Base-by-base conservation (phyloP, 2,329 filamentous ascomycete genomes). In the Phialocephala subalpina region DNA sequence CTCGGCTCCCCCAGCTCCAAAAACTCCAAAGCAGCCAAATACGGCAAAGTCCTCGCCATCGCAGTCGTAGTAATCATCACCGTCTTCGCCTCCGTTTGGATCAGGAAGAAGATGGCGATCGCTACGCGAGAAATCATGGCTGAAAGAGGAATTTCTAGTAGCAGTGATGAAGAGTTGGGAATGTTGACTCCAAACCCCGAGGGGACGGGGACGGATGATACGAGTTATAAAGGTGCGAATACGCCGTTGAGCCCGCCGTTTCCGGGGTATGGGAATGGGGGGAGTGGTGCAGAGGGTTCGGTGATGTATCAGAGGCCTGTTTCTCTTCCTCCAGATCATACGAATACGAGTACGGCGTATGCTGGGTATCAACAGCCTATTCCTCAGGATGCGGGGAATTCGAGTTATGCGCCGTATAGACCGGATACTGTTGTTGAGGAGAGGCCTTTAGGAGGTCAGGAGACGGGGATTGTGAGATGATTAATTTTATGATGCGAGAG, bases 11-110 rank as follows among this genome's bases (percentile, higher is more conserved):
- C 67, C 1, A 60, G 49, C 2, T 62, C 62, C 16, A 58, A 67
- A 58, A 53, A 63, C 36, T 67, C 67, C 3, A 67, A 69, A 35
- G 60, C 33, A 11, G 65, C 65, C 2, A 69, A 67, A 64, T 64
- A 36, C 22, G 67, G 42, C 9, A 69, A 69, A 35, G 67, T 67
- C 1, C 33, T 62, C 6, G 67, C 67, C 8, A 66, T 69, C 11
- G 58, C 29, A 27, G 25, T 67, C 4, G 57, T 69, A 14, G 67
- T 69, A 11, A 22, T 57, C 11, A 64, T 69, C 2, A 67, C 42
- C 42, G 63, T 69, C 3, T 65, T 65, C 29, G 67, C 67, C 27
- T 65, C 60, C 25, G 33, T 60, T n/a, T 69, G 67, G 67, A 69
- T 69, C 25, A 60, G 67, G 27, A 63, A 63, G 27, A 60, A 64